Evolutionary conservation across 345 rosid species (phyloP).

Genomic region (Microthlaspi erraticum): DNA sequence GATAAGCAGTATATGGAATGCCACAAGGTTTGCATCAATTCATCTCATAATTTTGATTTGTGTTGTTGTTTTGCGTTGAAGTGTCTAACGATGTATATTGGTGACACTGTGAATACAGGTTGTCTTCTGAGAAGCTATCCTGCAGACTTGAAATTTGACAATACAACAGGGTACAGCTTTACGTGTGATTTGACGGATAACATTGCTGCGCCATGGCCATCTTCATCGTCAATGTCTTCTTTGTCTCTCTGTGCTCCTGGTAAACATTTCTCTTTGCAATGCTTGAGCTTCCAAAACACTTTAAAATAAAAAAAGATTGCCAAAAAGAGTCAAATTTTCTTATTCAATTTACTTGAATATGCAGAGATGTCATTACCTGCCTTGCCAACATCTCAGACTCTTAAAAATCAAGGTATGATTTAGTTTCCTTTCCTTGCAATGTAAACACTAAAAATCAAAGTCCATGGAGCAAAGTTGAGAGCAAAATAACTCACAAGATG

Average conservation of each 20-base stretch:
- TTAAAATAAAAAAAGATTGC: conserved; percentile 4
- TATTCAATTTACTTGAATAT: conserved; percentile 28
- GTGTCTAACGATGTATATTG: conserved; percentile 18
- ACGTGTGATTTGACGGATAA: conserved; percentile 96
- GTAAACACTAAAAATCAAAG: neutral
- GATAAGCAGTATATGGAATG: conserved; percentile 69
- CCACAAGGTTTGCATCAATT: conserved; percentile 64
- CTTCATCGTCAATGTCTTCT: conserved; percentile 80
- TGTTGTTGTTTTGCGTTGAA: conserved; percentile 18
- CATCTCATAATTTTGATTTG: conserved; percentile 23
- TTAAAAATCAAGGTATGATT: conserved; percentile 63
- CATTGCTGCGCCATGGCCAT: conserved; percentile 98
- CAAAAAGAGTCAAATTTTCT: conserved; percentile 5
- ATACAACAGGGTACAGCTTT: conserved; percentile 84
- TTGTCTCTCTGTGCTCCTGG: conserved; percentile 97
- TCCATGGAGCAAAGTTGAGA: neutral
- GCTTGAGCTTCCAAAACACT: conserved; percentile 1
- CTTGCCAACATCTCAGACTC: conserved; percentile 78
- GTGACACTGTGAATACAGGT: conserved; percentile 51
- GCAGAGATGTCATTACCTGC: conserved; percentile 99
- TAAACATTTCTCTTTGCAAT: conserved; percentile 33
- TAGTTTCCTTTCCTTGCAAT: conserved; percentile 22
- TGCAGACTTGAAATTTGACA: conserved; percentile 80
- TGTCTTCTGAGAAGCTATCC: conserved; percentile 93
- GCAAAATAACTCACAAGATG: conserved; percentile 5